These are phyloP conservation scores for Plasmodium vinckei DNA, from an alignment of 169 alveolate genomes.

Conservation along the genomic window DNA sequence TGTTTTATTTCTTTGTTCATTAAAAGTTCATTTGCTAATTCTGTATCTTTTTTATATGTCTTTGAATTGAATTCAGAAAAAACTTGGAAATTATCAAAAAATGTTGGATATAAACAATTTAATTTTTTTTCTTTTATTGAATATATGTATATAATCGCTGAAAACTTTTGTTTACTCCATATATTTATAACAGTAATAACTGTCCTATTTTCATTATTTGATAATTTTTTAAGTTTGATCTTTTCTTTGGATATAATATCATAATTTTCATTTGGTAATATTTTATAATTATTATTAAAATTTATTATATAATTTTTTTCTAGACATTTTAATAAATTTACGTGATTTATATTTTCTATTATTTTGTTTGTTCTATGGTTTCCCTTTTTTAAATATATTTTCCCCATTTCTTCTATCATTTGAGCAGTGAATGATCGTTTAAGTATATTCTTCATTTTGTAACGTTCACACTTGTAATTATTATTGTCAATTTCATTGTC, in stretches of 20 bases:
- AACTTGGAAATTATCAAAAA: background rate
- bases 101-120: slow-evolving; percentile 9
- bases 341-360: background rate
- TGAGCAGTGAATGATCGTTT: background rate
- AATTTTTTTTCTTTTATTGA: slow-evolving; percentile 7
- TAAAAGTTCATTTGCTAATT: background rate
- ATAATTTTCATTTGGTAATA: slow-evolving; percentile 26
- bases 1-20: slow-evolving; percentile 15
- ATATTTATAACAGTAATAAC: slow-evolving; percentile 14
- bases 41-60: background rate
- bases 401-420: slow-evolving; percentile 4
- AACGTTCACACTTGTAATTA: background rate
- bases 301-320: slow-evolving; percentile 4
- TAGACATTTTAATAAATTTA: slow-evolving; percentile 11
- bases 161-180: slow-evolving; percentile 23
- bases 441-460: slow-evolving; percentile 9
- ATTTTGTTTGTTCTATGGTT: background rate
- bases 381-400: background rate
- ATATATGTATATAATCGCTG: slow-evolving; percentile 17
- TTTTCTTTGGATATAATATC: slow-evolving; percentile 38
- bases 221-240: slow-evolving; percentile 8
- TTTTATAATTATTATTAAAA: slow-evolving; percentile 21
- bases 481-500: background rate
- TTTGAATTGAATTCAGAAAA: background rate
- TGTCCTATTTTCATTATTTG: background rate